Conservation (phyloP, 2,329 filamentous ascomycete species). For the Cladosporium sp. region DNA sequence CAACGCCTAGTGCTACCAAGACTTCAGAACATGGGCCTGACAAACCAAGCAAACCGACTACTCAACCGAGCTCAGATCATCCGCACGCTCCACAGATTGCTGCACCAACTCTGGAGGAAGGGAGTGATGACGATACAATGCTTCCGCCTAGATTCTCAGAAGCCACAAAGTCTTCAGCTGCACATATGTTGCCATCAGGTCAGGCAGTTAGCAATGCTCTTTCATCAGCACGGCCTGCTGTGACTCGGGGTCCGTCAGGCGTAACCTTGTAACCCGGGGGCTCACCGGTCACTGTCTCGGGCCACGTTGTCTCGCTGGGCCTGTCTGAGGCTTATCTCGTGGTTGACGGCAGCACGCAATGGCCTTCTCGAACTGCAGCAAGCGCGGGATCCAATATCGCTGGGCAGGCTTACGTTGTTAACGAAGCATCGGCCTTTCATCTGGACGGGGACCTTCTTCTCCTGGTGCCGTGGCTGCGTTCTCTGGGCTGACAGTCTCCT, state of each 20-base stretch:
- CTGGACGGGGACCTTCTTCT: conserved; percentile 29
- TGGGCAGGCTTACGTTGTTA: conserved; percentile 7
- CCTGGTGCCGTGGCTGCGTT: conserved; percentile 32
- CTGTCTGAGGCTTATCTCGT: conserved; percentile 31
- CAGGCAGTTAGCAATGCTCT: no score
- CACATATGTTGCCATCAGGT: no score
- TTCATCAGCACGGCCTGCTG: not conserved
- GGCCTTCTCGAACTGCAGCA: not conserved
- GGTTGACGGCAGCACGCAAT: conserved; percentile 20
- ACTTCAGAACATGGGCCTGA: not conserved
- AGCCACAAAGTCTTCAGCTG: not conserved
- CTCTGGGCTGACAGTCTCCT: conserved; percentile 30
- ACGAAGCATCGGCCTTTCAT: conserved; percentile 24
- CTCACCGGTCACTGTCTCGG: conserved; percentile 26
- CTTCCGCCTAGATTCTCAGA: no score
- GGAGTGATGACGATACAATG: not conserved
- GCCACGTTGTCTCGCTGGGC: conserved; percentile 17
- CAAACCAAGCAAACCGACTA: no score
- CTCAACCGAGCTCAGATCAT: no score
- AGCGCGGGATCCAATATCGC: conserved; percentile 24
- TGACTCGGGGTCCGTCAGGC: not conserved
- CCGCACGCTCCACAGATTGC: not conserved
- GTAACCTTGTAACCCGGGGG: conserved; percentile 30
- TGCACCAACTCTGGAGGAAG: not conserved
- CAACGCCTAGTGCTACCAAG: not conserved